These are phyloP conservation scores for Lizanozyma gosingica DNA, from an alignment of 1,139 yeast species.

Conservation along the genomic window DNA sequence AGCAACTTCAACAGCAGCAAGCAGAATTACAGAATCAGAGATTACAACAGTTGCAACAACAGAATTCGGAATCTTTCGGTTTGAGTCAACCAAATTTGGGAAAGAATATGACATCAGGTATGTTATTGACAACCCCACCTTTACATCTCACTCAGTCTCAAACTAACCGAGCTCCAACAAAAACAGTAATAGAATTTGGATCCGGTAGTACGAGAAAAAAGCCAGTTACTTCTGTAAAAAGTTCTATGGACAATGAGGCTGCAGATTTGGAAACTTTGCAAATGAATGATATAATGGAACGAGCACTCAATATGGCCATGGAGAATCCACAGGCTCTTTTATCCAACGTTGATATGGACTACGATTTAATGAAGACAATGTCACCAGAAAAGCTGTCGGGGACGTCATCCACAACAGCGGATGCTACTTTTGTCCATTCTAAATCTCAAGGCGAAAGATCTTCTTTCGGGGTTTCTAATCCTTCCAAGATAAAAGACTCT, in stretches of 20 bases:
- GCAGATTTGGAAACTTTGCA: slow-evolving; percentile 30
- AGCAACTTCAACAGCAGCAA: too few relatives aligned
- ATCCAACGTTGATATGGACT: slow-evolving; percentile 26
- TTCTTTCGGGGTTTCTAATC: background rate
- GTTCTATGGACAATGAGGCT: slow-evolving; percentile 4
- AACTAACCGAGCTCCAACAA: background rate
- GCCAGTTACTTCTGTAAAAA: background rate
- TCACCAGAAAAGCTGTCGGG: background rate
- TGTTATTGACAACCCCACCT: background rate
- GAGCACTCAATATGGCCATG: slow-evolving; percentile 41
- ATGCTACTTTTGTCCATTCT: too few relatives aligned
- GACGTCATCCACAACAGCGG: background rate
- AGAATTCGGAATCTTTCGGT: background rate
- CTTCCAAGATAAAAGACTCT: background rate
- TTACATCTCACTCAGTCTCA: background rate
- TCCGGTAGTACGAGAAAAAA: background rate
- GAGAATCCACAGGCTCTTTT: slow-evolving; percentile 34
- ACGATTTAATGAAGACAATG: slow-evolving; percentile 4
- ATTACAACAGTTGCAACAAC: background rate
- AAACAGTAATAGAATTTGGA: background rate
- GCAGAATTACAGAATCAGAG: background rate
- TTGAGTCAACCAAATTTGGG: background rate
- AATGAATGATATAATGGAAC: slow-evolving; percentile 37
- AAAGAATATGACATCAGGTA: background rate
- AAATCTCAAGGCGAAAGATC: too few relatives aligned